Evolutionary conservation across 108 stramenopile genomes (phyloP).

Genomic region (Thalassiosira profunda): DNA sequence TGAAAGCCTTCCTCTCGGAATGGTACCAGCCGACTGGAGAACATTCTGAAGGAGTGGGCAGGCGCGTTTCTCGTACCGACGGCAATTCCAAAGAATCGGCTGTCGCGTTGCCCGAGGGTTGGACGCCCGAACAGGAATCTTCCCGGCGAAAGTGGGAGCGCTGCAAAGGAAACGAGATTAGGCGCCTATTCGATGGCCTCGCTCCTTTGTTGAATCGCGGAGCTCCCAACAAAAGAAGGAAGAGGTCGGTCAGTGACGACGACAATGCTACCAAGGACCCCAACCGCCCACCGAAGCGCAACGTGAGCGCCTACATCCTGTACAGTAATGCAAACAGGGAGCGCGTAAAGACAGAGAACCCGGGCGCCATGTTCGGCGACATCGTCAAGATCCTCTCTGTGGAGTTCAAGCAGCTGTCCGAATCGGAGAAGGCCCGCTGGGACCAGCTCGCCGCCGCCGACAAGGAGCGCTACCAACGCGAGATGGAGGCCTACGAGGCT

Average conservation of each 20-base stretch:
- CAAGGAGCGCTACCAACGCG: conserved; percentile 38
- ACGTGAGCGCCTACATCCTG: conserved; percentile 86
- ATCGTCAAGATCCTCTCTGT: conserved; percentile 56
- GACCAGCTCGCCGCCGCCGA: conserved; percentile 32
- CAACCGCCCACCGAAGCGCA: conserved; percentile 75
- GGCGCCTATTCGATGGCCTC: background rate
- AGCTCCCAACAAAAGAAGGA: too few species aligned
- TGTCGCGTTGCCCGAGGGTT: conserved; percentile 4
- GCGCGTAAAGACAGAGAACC: conserved; percentile 69
- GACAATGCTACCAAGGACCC: conserved; percentile 60
- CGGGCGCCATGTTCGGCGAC: conserved; percentile 77
- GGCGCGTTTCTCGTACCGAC: too few species aligned
- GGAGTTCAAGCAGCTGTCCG: conserved; percentile 26
- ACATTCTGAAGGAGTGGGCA: too few species aligned
- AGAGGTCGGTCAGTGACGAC: too few species aligned
- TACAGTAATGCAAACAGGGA: conserved; percentile 75
- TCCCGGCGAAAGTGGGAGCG: conserved; percentile 40
- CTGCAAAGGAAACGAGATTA: conserved; percentile 9
- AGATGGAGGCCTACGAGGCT: conserved; percentile 30
- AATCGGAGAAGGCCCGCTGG: conserved; percentile 14
- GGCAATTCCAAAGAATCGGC: background rate
- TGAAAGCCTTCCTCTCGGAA: conserved; percentile 54
- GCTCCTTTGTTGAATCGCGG: too few species aligned
- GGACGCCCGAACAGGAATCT: conserved; percentile 14
- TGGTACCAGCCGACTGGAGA: conserved; percentile 57